phyloP scores from a whole-genome alignment of 2,329 filamentous ascomycete species.

The Chlorencoelia australis region DNA sequence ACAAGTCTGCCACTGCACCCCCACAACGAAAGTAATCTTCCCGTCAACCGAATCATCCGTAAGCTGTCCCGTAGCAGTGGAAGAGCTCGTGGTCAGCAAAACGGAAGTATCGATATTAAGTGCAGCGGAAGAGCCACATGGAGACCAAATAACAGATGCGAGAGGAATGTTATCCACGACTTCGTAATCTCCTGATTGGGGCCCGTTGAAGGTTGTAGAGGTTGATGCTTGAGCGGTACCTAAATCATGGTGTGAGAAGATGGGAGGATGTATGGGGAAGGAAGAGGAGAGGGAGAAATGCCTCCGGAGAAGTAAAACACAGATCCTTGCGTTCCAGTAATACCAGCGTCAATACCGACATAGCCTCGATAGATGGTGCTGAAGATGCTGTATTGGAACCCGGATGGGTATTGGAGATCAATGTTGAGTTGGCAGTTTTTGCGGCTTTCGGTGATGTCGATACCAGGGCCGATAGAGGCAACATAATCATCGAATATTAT shows the following conservation, averaged over 20 bases:
- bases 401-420: constrained; percentile 13
- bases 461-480: constrained; percentile 12
- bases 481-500: constrained; percentile 18
- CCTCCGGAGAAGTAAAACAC: constrained; percentile 17
- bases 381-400: constrained; percentile 17
- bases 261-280: background rate
- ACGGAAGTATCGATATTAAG: constrained; percentile 18
- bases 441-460: constrained; percentile 8
- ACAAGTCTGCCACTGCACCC: constrained; percentile 12
- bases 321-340: constrained; percentile 11
- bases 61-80: constrained; percentile 7
- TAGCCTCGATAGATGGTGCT: constrained; percentile 13
- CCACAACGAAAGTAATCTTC: constrained; percentile 13
- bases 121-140: constrained; percentile 9
- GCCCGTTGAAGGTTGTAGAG: constrained; percentile 12
- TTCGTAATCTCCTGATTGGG: constrained; percentile 9
- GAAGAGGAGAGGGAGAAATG: constrained; percentile 1
- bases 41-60: constrained; percentile 14
- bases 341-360: constrained; percentile 11
- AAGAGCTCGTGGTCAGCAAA: constrained; percentile 5
- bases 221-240: constrained; percentile 11
- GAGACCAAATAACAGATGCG: constrained; percentile 16
- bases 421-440: constrained; percentile 19
- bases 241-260: background rate
- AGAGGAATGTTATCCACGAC: constrained; percentile 8